Percentiles rank a stretch among this genome's conserved stretches.
phyloP scores from a whole-genome alignment of 805 yeast genomes.

The Metschnikowia noctiluminum region DNA sequence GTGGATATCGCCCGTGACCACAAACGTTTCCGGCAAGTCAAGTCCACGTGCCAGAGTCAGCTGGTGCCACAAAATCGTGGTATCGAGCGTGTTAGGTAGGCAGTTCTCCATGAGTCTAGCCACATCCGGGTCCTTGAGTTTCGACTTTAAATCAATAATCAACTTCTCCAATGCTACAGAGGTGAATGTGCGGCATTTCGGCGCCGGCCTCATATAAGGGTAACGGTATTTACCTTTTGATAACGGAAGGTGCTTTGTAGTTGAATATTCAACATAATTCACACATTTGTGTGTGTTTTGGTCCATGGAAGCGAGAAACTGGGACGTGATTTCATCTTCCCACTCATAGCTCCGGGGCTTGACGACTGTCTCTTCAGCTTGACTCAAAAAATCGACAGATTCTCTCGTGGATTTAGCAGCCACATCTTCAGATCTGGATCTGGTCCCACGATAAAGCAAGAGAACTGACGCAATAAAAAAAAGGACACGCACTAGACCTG shows the following conservation, averaged over 20 bases:
- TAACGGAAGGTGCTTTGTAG: conserved; percentile 51
- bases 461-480: background rate
- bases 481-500: background rate
- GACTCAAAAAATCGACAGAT: too few species aligned
- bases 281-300: conserved; percentile 42
- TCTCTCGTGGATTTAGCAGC: background rate
- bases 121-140: conserved; percentile 60
- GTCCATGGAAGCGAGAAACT: conserved; percentile 21
- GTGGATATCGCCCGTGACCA: conserved; percentile 89
- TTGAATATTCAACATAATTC: conserved; percentile 60
- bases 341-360: background rate
- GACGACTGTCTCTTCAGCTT: too few species aligned
- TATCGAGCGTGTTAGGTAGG: conserved; percentile 84
- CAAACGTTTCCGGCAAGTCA: conserved; percentile 54
- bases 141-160: conserved; percentile 48
- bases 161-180: conserved; percentile 61
- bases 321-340: conserved; percentile 10
- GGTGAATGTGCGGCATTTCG: conserved; percentile 67
- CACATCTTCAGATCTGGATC: background rate
- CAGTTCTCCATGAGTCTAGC: conserved; percentile 77
- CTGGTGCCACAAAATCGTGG: conserved; percentile 74
- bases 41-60: conserved; percentile 14
- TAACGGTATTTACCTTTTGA: conserved; percentile 52
- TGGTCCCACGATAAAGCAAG: background rate
- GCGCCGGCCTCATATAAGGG: conserved; percentile 76